These are phyloP conservation scores for Salvia hispanica DNA, from an alignment of 257 asterid species.

Conservation along the genomic window DNA sequence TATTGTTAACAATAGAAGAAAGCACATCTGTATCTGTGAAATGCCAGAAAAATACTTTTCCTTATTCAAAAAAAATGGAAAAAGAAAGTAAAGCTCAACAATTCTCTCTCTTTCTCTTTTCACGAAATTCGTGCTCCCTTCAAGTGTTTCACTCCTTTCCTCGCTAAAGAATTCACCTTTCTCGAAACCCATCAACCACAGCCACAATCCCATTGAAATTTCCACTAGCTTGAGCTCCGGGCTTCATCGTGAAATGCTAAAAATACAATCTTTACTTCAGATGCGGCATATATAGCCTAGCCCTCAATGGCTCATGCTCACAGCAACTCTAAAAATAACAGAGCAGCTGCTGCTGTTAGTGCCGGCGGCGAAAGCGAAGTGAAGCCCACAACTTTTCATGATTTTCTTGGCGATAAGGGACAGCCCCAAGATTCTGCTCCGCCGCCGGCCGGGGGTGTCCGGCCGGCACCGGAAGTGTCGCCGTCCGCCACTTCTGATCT, in stretches of 20 bases:
- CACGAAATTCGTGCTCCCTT: constrained; percentile 54
- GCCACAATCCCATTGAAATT: constrained; percentile 3
- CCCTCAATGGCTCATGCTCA: constrained; percentile 74
- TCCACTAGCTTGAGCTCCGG: constrained; percentile 23
- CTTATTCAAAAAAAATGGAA: constrained; percentile 31
- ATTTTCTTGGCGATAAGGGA: constrained; percentile 69
- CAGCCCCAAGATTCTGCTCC: constrained; percentile 51
- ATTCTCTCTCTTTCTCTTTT: constrained; percentile 37
- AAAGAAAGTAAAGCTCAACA: constrained; percentile 6
- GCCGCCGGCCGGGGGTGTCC: constrained; percentile 41
- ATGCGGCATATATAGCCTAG: constrained; percentile 18
- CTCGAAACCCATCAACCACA: constrained; percentile 34
- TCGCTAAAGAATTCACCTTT: constrained; percentile 16
- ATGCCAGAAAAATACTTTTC: constrained; percentile 56
- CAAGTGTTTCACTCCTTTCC: constrained; percentile 23
- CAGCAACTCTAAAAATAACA: constrained; percentile 38
- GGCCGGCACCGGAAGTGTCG: constrained; percentile 60
- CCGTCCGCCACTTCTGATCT: constrained; percentile 83
- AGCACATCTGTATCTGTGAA: constrained; percentile 46
- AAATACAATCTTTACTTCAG: constrained; percentile 33
- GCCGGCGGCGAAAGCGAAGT: constrained; percentile 51
- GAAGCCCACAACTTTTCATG: constrained; percentile 76
- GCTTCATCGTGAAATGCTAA: constrained; percentile 34
- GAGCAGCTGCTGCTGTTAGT: constrained; percentile 31
- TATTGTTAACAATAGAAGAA: constrained; percentile 34